Evolutionary conservation across 805 yeast genomes (phyloP).

Genomic region (Cyberlindnera bimundalis): DNA sequence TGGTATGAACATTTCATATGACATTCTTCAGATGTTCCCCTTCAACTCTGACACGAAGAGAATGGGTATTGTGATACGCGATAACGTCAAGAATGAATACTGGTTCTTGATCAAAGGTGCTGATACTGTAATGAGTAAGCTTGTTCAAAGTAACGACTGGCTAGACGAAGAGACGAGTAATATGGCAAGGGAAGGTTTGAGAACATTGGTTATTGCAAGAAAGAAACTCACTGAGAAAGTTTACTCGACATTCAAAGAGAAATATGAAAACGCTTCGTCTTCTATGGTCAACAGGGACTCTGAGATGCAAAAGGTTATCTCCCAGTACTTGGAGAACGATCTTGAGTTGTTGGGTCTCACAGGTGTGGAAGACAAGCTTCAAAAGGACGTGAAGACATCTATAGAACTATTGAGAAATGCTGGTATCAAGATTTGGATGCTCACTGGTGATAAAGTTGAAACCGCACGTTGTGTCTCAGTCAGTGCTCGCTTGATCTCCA

Average conservation of each 20-base stretch:
- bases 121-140: constrained; percentile 84
- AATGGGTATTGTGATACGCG: constrained; percentile 87
- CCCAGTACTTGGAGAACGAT: constrained; percentile 72
- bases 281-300: constrained; percentile 79
- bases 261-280: constrained; percentile 69
- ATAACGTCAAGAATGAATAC: constrained; percentile 57
- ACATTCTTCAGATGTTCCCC: constrained; percentile 83
- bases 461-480: constrained; percentile 97
- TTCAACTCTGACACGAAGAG: constrained; percentile 94
- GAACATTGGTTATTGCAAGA: constrained; percentile 93
- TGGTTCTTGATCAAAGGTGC: constrained; percentile 96
- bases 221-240: constrained; percentile 55
- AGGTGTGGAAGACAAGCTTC: constrained; percentile 96
- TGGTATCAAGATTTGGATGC: constrained; percentile 97
- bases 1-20: constrained; percentile 50
- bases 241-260: constrained; percentile 60
- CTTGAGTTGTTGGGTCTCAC: constrained; percentile 87
- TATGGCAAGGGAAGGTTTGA: constrained; percentile 97
- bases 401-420: constrained; percentile 93
- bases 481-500: constrained; percentile 86
- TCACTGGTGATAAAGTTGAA: constrained; percentile 98
- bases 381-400: constrained; percentile 85
- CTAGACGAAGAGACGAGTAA: constrained; percentile 95
- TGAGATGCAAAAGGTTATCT: constrained; percentile 64
- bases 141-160: constrained; percentile 91